Evolutionary conservation across 805 yeast genomes (phyloP).

Genomic region (Pichia scutulata): DNA sequence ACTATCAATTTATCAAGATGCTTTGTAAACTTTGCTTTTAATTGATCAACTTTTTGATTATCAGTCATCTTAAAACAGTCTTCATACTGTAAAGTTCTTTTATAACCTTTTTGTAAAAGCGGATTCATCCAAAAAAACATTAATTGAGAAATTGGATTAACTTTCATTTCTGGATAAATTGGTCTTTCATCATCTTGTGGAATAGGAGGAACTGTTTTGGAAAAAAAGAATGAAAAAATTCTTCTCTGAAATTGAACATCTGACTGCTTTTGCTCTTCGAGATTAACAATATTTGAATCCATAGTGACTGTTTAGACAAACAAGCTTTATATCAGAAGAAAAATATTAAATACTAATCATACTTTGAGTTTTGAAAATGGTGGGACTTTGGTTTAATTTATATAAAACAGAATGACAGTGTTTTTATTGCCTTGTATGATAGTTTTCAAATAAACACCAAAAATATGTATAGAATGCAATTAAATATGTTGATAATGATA

Average conservation of each 20-base stretch:
- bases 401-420: too few relatives aligned
- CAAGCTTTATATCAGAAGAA: not conserved
- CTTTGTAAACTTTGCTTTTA: constrained; percentile 31
- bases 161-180: constrained; percentile 38
- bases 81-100: constrained; percentile 57
- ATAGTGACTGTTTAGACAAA: not conserved
- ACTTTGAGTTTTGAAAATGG: too few relatives aligned
- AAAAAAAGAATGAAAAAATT: constrained; percentile 41
- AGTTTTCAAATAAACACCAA: too few relatives aligned
- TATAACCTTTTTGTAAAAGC: constrained; percentile 57
- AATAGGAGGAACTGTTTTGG: constrained; percentile 42
- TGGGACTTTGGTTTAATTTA: too few relatives aligned
- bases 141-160: constrained; percentile 35
- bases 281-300: not conserved
- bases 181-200: constrained; percentile 45
- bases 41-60: constrained; percentile 34
- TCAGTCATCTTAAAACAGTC: constrained; percentile 48
- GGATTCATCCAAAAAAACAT: constrained; percentile 68
- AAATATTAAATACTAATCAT: too few relatives aligned
- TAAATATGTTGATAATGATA: too few relatives aligned
- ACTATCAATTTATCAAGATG: constrained; percentile 27
- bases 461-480: too few relatives aligned
- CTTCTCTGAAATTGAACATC: constrained; percentile 32
- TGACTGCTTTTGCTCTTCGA: not conserved
- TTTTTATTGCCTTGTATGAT: too few relatives aligned